phyloP scores from a whole-genome alignment of 129 eudicot genomes.

The Silybum marianum region DNA sequence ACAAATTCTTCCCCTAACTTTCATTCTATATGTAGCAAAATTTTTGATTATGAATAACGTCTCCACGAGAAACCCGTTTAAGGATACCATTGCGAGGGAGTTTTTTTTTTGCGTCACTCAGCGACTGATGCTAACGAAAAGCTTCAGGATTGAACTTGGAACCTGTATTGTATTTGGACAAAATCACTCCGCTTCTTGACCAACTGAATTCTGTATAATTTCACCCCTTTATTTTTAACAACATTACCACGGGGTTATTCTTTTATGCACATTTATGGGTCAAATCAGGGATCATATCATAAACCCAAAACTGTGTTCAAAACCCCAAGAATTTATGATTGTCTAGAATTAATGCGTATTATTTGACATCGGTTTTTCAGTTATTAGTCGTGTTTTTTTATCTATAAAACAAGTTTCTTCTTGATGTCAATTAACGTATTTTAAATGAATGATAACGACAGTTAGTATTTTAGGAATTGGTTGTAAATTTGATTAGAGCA shows the following conservation, averaged over 20 bases:
- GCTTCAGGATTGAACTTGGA: too few species aligned
- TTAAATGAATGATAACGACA: too few species aligned
- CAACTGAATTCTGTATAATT: neutral
- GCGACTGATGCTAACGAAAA: too few species aligned
- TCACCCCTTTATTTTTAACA: neutral
- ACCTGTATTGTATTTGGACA: too few species aligned
- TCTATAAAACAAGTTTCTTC: neutral
- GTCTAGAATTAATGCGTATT: neutral
- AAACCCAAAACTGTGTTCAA: neutral
- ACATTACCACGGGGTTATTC: neutral
- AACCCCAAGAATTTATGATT: neutral
- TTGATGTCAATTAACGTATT: neutral
- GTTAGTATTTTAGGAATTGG: neutral
- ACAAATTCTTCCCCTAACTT: neutral
- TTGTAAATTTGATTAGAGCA: too few species aligned
- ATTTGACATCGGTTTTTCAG: neutral
- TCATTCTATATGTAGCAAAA: too few species aligned
- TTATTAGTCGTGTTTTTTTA: neutral
- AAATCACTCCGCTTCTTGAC: too few species aligned
- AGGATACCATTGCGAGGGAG: too few species aligned
- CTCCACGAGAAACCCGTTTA: too few species aligned
- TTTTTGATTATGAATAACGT: too few species aligned
- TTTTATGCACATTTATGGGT: neutral
- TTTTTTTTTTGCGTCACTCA: too few species aligned
- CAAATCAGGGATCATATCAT: neutral